Conservation (phyloP, 352 stramenopile species). For the Blastocystis sp. region DNA sequence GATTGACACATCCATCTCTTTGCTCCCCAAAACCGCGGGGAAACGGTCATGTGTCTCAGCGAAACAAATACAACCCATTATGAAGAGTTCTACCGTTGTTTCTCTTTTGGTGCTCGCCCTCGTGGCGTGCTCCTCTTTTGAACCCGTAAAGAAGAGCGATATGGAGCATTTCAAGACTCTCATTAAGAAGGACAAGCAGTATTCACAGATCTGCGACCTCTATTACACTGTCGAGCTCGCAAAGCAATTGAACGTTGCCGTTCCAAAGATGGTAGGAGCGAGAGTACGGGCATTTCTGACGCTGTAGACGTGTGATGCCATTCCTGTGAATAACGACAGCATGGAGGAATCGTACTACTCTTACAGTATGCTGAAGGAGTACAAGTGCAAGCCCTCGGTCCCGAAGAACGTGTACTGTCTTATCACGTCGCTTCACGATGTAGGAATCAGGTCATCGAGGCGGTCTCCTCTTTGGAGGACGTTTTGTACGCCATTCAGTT, state of each 20-base stretch:
- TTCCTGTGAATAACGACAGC: not conserved
- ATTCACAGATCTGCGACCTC: slow-evolving; percentile 7
- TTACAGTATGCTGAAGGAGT: slow-evolving; percentile 18
- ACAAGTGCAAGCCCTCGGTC: slow-evolving; percentile 27
- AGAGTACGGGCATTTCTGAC: not conserved
- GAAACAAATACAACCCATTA: not conserved
- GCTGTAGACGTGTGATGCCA: not conserved
- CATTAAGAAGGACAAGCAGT: not conserved
- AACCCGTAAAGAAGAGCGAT: slow-evolving; percentile 28
- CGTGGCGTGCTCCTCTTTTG: not conserved
- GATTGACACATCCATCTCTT: not conserved
- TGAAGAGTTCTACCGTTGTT: slow-evolving; percentile 23
- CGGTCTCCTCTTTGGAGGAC: slow-evolving; percentile 11
- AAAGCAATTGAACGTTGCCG: slow-evolving; percentile 2
- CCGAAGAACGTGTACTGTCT: not conserved
- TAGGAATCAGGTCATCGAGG: not conserved
- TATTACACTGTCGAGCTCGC: slow-evolving; percentile 43
- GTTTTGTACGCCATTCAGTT: slow-evolving; percentile 41
- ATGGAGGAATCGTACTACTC: slow-evolving; percentile 15
- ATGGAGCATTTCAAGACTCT: slow-evolving; percentile 29
- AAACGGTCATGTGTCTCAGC: not conserved
- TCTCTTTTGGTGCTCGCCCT: slow-evolving; percentile 1
- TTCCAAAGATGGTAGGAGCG: not conserved
- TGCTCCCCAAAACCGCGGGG: not conserved
- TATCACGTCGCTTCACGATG: not conserved